These are phyloP conservation scores for Calophaca sinica DNA, from an alignment of 306 rosid species.

Conservation along the genomic window DNA sequence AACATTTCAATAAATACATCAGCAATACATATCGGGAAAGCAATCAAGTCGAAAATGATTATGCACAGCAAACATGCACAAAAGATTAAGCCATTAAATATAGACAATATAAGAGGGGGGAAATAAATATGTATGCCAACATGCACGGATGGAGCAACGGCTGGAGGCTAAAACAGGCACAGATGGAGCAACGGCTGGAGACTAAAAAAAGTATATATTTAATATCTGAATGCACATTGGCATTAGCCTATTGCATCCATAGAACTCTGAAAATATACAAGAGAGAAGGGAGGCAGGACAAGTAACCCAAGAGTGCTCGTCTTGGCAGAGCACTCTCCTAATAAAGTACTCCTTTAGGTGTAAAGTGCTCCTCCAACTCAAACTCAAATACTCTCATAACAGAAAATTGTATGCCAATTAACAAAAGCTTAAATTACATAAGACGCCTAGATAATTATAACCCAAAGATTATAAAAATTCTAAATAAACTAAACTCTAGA, in stretches of 20 bases:
- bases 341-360: neutral
- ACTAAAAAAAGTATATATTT: neutral
- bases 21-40: conserved; percentile 18
- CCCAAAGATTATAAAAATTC: neutral
- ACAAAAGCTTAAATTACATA: neutral
- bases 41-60: no score
- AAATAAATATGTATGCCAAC: no score
- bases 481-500: neutral
- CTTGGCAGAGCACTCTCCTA: neutral
- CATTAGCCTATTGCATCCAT: neutral
- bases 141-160: no score
- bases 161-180: no score
- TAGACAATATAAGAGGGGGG: no score
- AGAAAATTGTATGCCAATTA: neutral
- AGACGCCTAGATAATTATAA: neutral
- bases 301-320: neutral
- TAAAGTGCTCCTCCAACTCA: neutral
- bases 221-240: conserved; percentile 17
- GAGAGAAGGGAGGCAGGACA: neutral
- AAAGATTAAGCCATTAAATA: no score
- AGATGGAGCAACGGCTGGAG: no score
- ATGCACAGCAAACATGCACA: no score
- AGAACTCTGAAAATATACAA: conserved; percentile 2
- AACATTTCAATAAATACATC: conserved; percentile 37
- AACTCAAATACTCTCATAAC: neutral